Conservation (phyloP, 805 yeast species). For the Teunomyces kruisii region DNA sequence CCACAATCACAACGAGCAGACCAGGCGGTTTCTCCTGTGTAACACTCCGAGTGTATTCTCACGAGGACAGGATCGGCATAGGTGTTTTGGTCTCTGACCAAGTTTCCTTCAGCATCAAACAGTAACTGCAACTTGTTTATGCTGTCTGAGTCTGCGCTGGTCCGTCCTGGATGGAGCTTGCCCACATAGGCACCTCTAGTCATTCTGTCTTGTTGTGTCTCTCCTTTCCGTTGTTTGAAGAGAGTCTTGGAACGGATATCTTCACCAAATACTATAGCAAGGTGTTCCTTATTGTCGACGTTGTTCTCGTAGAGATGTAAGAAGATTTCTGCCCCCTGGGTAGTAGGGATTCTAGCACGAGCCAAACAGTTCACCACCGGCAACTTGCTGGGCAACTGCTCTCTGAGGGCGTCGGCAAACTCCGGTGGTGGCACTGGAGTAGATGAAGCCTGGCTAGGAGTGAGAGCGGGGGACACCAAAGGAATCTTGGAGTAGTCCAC, state of each 20-base stretch:
- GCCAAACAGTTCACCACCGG: conserved; percentile 88
- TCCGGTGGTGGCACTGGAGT: conserved; percentile 7
- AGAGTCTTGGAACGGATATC: conserved; percentile 77
- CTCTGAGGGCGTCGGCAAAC: conserved; percentile 22
- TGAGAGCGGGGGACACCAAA: conserved; percentile 14
- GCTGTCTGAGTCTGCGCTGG: conserved; percentile 60
- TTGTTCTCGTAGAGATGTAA: conserved; percentile 86
- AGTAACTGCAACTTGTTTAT: conserved; percentile 20
- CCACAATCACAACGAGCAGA: conserved; percentile 99
- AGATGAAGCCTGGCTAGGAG: conserved; percentile 4
- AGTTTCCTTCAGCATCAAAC: conserved; percentile 35
- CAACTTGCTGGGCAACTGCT: conserved; percentile 51
- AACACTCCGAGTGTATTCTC: conserved; percentile 95
- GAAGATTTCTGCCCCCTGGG: conserved; percentile 91
- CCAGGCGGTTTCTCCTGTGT: conserved; percentile 99
- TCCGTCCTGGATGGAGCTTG: conserved; percentile 82
- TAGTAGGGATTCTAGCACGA: conserved; percentile 95
- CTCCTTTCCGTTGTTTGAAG: conserved; percentile 60
- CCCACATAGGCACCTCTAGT: conserved; percentile 98
- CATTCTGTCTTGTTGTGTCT: conserved; percentile 91
- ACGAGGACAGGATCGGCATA: conserved; percentile 57
- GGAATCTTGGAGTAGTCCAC: conserved; percentile 12
- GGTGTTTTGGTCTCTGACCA: conserved; percentile 20
- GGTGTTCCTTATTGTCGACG: conserved; percentile 87
- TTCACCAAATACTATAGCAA: conserved; percentile 96